phyloP scores from a whole-genome alignment of 805 yeast genomes.

The Wickerhamiella parazyma region DNA sequence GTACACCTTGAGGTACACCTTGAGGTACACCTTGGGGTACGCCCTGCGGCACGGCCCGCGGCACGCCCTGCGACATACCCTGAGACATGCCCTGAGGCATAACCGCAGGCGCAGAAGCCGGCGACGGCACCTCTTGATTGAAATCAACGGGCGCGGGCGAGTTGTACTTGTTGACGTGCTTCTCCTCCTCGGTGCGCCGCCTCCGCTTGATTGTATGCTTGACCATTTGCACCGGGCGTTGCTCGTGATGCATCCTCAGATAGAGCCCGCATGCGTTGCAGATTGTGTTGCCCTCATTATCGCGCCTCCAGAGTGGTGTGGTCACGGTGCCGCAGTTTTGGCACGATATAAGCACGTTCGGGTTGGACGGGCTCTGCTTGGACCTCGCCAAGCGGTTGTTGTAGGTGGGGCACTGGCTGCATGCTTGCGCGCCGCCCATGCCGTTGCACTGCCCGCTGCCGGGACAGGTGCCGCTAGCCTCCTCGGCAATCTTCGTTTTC shows the following conservation, averaged over 20 bases:
- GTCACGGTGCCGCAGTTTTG: slow-evolving; percentile 73
- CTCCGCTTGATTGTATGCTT: slow-evolving; percentile 62
- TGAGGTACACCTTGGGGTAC: background rate
- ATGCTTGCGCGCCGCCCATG: slow-evolving; percentile 69
- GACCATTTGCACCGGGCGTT: slow-evolving; percentile 65
- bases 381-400: slow-evolving; percentile 40
- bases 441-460: slow-evolving; percentile 79
- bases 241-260: slow-evolving; percentile 58
- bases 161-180: background rate
- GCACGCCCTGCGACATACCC: no score
- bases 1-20: background rate
- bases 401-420: slow-evolving; percentile 72
- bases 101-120: background rate
- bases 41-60: background rate
- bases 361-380: background rate
- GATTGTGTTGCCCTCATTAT: slow-evolving; percentile 66
- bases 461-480: slow-evolving; percentile 41
- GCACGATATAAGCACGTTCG: slow-evolving; percentile 54
- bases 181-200: slow-evolving; percentile 30
- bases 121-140: background rate
- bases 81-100: background rate
- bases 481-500: slow-evolving; percentile 3
- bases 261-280: slow-evolving; percentile 81
- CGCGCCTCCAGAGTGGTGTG: slow-evolving; percentile 80
- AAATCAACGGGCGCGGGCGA: background rate